A percentile compares a stretch with the other conserved stretches of the same genome.
Evolutionary conservation across 192 early-diverging fungal genomes (phyloP).

Genomic region (Jimgerdemannia lactiflua): DNA sequence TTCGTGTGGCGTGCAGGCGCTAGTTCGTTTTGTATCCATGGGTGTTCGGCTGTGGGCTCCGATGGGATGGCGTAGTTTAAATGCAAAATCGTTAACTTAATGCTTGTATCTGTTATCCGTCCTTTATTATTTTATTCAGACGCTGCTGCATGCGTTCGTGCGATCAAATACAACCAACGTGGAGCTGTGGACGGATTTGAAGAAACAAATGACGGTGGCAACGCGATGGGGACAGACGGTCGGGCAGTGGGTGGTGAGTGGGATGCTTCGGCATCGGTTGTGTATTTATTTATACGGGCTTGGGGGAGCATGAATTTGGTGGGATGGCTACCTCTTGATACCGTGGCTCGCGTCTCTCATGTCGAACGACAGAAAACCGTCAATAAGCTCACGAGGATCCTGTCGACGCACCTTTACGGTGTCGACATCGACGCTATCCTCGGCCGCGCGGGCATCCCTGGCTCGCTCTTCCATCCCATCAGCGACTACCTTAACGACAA

Average conservation of each 20-base stretch:
- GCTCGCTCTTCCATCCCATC: background rate
- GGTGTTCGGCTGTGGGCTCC: too few species aligned
- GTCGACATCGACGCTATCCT: constrained; percentile 54
- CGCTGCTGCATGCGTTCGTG: constrained; percentile 63
- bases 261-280: background rate
- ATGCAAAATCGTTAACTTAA: too few species aligned
- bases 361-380: constrained; percentile 50
- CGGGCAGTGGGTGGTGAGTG: constrained; percentile 67
- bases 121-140: constrained; percentile 30
- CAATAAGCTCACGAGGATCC: constrained; percentile 54
- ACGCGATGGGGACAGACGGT: constrained; percentile 56
- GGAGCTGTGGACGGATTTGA: constrained; percentile 57
- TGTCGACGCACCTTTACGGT: constrained; percentile 54
- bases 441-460: background rate
- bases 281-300: too few species aligned
- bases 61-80: background rate
- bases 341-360: background rate
- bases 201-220: constrained; percentile 41
- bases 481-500: constrained; percentile 17
- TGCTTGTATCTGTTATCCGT: too few species aligned
- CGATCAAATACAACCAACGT: constrained; percentile 48
- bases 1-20: too few species aligned
- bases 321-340: too few species aligned
- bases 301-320: too few species aligned
- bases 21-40: background rate